These are phyloP conservation scores for Penicillium sp. DNA, from an alignment of 2,329 filamentous ascomycete species.

Conservation along the genomic window DNA sequence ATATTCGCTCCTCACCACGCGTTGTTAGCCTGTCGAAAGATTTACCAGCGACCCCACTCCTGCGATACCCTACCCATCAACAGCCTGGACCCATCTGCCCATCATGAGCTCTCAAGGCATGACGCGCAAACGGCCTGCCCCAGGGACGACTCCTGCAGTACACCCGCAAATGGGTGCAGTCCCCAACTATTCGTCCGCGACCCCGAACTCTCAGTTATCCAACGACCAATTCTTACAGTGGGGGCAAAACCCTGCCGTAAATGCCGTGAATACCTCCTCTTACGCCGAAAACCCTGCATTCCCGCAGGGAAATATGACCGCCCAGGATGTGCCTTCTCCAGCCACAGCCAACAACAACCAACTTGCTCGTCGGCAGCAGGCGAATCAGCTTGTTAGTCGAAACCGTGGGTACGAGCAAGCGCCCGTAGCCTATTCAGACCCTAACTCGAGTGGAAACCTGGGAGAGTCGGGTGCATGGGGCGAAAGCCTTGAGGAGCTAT, in stretches of 20 bases:
- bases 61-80: neutral
- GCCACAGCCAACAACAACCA: constrained; percentile 40
- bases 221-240: constrained; percentile 58
- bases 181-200: constrained; percentile 46
- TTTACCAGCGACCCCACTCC: neutral
- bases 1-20: neutral
- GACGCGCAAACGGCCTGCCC: constrained; percentile 70
- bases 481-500: constrained; percentile 74
- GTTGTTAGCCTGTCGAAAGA: neutral
- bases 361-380: constrained; percentile 40
- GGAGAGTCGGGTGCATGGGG: constrained; percentile 44
- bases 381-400: constrained; percentile 41
- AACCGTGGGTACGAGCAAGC: constrained; percentile 41
- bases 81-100: constrained; percentile 2
- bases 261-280: constrained; percentile 28
- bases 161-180: constrained; percentile 56
- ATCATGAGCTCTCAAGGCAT: constrained; percentile 44
- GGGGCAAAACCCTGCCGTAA: constrained; percentile 47
- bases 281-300: constrained; percentile 44
- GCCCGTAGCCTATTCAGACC: constrained; percentile 30
- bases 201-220: constrained; percentile 45
- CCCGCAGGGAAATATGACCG: constrained; percentile 36
- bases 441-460: constrained; percentile 16
- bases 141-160: constrained; percentile 65
- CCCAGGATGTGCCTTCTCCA: constrained; percentile 54